Conservation (phyloP, 371 early-diverging fungal species). For the Mucor ambiguus region DNA sequence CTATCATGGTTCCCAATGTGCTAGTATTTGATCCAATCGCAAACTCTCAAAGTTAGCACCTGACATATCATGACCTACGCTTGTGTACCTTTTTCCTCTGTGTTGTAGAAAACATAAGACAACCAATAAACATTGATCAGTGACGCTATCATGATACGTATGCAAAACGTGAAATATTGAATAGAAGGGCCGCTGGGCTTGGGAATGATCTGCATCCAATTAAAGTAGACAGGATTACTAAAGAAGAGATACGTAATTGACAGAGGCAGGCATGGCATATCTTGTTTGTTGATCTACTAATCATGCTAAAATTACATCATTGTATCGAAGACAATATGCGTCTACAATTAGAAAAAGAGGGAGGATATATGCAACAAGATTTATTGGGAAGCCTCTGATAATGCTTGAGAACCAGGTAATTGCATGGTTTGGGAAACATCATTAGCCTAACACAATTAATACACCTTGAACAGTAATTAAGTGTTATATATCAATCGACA, state of each 20-base stretch:
- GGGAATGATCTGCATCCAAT: not conserved
- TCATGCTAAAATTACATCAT: not conserved
- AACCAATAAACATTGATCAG: not conserved
- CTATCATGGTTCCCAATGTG: constrained; percentile 14
- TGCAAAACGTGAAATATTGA: not conserved
- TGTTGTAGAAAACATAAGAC: not conserved
- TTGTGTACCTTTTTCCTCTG: not conserved
- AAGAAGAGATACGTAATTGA: not conserved
- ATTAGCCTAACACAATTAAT: not conserved
- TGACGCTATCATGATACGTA: not conserved
- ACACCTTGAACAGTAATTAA: not conserved
- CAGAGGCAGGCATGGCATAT: not conserved
- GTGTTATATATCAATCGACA: no score
- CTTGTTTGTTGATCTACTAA: no score
- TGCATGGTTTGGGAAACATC: not conserved
- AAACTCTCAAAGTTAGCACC: not conserved
- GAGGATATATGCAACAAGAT: not conserved
- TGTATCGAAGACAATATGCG: not conserved
- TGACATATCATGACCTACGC: not conserved
- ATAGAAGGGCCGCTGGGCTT: not conserved
- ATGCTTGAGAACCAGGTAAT: not conserved
- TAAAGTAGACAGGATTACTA: not conserved
- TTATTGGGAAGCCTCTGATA: not conserved
- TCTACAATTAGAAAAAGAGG: no score
- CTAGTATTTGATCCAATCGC: not conserved